Conservation (phyloP, 164 flowering plant genomes). For the Akebia trifoliata region DNA sequence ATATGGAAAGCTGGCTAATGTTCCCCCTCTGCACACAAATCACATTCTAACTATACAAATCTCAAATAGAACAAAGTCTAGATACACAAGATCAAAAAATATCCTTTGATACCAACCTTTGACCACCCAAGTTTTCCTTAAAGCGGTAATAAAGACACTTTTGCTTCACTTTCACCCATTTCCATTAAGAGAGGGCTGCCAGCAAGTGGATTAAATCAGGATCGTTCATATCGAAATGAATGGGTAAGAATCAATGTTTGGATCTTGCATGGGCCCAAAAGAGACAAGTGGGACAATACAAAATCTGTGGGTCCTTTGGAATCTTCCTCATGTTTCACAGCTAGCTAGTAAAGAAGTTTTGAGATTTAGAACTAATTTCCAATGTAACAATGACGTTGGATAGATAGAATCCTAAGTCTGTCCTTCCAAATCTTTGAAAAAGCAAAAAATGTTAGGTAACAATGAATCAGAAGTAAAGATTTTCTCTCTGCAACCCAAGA, state of each 20-base stretch:
- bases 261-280: neutral
- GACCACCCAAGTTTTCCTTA: slow-evolving; percentile 18
- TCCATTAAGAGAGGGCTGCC: neutral
- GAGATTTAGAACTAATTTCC: too few relatives aligned
- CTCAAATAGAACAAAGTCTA: neutral
- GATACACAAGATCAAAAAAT: slow-evolving; percentile 10
- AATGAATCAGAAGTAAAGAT: slow-evolving; percentile 9
- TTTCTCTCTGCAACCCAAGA: slow-evolving; percentile 24
- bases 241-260: too few relatives aligned
- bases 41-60: neutral
- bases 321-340: too few relatives aligned
- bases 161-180: neutral
- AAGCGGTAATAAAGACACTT: slow-evolving; percentile 7
- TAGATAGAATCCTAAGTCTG: slow-evolving; percentile 10
- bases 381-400: neutral
- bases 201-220: too few relatives aligned
- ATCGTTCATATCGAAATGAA: too few relatives aligned
- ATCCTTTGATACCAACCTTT: slow-evolving; percentile 3
- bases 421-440: slow-evolving; percentile 38
- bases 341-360: too few relatives aligned
- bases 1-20: slow-evolving; percentile 20
- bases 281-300: neutral
- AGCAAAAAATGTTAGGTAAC: neutral
- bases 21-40: slow-evolving; percentile 6
- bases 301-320: slow-evolving; percentile 2